Conservation (phyloP, 2,329 filamentous ascomycete genomes). For the Myriosclerotinia curreyana region DNA sequence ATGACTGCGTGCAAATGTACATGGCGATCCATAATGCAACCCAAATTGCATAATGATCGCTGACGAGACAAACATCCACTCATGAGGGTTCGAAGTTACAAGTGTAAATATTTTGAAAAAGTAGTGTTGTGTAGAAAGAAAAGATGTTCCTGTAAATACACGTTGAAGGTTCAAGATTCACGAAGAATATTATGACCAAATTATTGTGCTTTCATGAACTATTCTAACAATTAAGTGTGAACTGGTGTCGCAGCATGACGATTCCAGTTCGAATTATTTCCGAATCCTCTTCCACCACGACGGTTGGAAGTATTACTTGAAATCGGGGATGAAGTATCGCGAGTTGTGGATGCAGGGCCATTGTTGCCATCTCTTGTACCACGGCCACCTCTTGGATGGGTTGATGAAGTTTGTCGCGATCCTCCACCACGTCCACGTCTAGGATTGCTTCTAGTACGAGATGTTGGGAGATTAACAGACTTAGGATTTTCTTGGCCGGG, state of each 20-base stretch:
- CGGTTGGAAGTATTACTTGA: slow-evolving; percentile 29
- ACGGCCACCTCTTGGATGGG: slow-evolving; percentile 35
- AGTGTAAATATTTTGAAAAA: slow-evolving; percentile 35
- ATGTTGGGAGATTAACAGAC: slow-evolving; percentile 41
- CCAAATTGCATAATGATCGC: slow-evolving; percentile 35
- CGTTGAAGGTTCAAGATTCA: slow-evolving; percentile 25
- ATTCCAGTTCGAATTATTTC: slow-evolving; percentile 30
- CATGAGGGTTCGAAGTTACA: slow-evolving; percentile 38
- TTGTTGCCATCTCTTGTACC: slow-evolving; percentile 33
- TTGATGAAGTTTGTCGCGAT: slow-evolving; percentile 32
- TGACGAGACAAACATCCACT: slow-evolving; percentile 36
- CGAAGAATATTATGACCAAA: slow-evolving; percentile 18
- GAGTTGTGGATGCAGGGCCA: slow-evolving; percentile 31
- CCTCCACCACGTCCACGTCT: slow-evolving; percentile 36
- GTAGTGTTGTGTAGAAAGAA: slow-evolving; percentile 33
- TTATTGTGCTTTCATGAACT: background rate
- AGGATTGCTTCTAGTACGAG: slow-evolving; percentile 38
- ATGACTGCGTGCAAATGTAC: slow-evolving; percentile 34
- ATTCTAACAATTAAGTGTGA: slow-evolving; percentile 32
- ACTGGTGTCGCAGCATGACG: slow-evolving; percentile 36
- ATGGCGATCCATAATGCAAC: slow-evolving; percentile 29
- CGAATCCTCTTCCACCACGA: slow-evolving; percentile 34
- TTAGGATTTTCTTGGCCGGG: slow-evolving; percentile 47
- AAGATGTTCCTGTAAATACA: slow-evolving; percentile 28
- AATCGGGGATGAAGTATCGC: slow-evolving; percentile 31